phyloP scores from a whole-genome alignment of 768 basidiomycete species.

The Panellus pusillus region DNA sequence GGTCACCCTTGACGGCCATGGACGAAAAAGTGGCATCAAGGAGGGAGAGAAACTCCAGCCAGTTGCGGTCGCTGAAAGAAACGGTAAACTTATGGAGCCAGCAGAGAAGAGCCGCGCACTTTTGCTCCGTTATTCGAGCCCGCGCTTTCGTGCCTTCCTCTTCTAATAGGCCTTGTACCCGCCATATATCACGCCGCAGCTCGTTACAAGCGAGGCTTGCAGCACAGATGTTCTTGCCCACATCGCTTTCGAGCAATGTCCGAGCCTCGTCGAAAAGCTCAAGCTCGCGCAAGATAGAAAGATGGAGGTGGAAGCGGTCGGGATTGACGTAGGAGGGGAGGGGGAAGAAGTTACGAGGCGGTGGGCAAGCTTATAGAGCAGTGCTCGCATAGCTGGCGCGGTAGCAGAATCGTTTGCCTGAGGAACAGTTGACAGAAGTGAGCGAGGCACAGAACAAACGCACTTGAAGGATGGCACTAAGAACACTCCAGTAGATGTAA shows the following conservation, averaged over 20 bases:
- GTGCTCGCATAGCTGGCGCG: constrained; percentile 55
- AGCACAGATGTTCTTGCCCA: constrained; percentile 65
- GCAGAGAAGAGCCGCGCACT: constrained; percentile 39
- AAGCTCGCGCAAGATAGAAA: constrained; percentile 69
- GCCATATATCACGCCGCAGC: constrained; percentile 70
- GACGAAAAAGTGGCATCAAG: constrained; percentile 65
- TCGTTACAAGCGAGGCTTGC: constrained; percentile 76
- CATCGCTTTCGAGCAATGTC: constrained; percentile 64
- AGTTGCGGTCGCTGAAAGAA: constrained; percentile 71
- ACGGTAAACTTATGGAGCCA: constrained; percentile 9
- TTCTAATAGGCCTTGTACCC: constrained; percentile 48
- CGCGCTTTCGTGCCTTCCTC: constrained; percentile 67
- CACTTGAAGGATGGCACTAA: constrained; percentile 80
- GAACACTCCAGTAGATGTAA: constrained; percentile 82
- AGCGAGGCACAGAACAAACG: constrained; percentile 1
- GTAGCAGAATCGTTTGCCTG: constrained; percentile 74
- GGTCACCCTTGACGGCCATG: constrained; percentile 26
- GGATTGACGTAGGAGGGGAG: constrained; percentile 63
- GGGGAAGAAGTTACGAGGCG: constrained; percentile 65
- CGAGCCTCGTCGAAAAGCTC: constrained; percentile 69
- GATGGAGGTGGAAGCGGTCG: constrained; percentile 78
- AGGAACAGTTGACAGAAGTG: not conserved
- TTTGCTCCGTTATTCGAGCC: constrained; percentile 56
- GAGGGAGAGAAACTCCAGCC: constrained; percentile 79
- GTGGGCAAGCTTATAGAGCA: constrained; percentile 78